A percentile compares a stretch with the other conserved stretches of the same genome.
Conservation (phyloP, 768 basidiomycete species). For the Amanita exitialis region DNA sequence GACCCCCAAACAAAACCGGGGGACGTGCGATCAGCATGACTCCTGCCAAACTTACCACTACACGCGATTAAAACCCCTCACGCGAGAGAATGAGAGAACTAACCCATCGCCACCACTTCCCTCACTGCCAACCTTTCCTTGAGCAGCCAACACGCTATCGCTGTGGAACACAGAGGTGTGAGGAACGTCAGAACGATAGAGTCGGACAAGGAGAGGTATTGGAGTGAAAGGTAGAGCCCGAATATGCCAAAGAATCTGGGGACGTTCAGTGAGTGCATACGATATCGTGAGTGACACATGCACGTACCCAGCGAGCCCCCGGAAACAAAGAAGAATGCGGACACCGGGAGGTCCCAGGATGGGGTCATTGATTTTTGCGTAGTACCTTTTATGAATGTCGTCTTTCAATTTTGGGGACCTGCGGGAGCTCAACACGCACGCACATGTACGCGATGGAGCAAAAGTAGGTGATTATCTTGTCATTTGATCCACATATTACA, state of each 20-base stretch:
- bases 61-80: background rate
- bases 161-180: slow-evolving; percentile 50
- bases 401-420: background rate
- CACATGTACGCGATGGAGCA: slow-evolving; percentile 5
- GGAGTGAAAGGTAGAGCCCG: slow-evolving; percentile 58
- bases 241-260: slow-evolving; percentile 63
- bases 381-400: slow-evolving; percentile 17
- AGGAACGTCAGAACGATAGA: slow-evolving; percentile 72
- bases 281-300: background rate
- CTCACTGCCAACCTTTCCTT: slow-evolving; percentile 46
- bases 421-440: slow-evolving; percentile 10
- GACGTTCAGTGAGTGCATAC: slow-evolving; percentile 10
- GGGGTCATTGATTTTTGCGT: slow-evolving; percentile 40
- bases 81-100: background rate
- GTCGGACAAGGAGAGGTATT: slow-evolving; percentile 71
- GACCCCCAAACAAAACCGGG: slow-evolving; percentile 52
- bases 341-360: slow-evolving; percentile 63
- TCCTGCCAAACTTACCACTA: slow-evolving; percentile 60
- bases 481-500: background rate
- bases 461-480: background rate
- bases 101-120: slow-evolving; percentile 45
- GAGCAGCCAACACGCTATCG: slow-evolving; percentile 51
- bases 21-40: slow-evolving; percentile 80
- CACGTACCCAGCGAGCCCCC: slow-evolving; percentile 54
- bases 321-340: slow-evolving; percentile 39